A percentile compares a stretch with the other conserved stretches of the same genome.
phyloP scores from a whole-genome alignment of 179 eudicot genomes.

The Dionaea muscipula region DNA sequence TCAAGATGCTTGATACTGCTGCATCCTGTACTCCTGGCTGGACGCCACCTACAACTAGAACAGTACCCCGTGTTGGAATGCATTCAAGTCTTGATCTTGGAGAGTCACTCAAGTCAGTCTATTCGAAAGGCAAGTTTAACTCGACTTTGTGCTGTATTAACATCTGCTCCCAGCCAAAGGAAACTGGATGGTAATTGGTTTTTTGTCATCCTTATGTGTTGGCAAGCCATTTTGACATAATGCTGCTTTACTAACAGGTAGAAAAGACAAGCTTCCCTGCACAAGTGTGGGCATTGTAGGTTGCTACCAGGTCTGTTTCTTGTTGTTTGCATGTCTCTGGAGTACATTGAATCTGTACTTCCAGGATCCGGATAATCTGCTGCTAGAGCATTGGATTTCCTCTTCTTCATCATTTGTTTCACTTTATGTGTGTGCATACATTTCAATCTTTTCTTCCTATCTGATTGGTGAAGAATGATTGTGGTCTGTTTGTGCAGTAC shows the following conservation, averaged over 20 bases:
- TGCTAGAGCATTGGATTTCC: too few species aligned
- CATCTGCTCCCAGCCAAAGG: neutral
- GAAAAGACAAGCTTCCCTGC: neutral
- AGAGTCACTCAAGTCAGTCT: slow-evolving; percentile 8
- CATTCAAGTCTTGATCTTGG: slow-evolving; percentile 11
- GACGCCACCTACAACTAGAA: slow-evolving; percentile 14
- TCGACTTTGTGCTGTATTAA: neutral
- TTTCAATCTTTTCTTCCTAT: too few species aligned
- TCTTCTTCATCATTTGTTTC: too few species aligned
- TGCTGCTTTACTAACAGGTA: slow-evolving; percentile 13
- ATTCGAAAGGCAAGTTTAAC: slow-evolving; percentile 27
- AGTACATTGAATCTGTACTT: too few species aligned
- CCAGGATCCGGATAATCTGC: too few species aligned
- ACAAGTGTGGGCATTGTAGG: neutral
- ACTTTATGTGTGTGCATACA: too few species aligned
- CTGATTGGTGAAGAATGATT: too few species aligned
- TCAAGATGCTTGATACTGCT: slow-evolving; percentile 2
- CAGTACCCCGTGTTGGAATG: slow-evolving; percentile 7
- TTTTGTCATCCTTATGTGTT: neutral
- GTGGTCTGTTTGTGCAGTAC: too few species aligned
- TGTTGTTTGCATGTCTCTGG: too few species aligned
- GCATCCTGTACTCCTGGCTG: slow-evolving; percentile 11
- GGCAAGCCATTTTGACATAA: slow-evolving; percentile 3
- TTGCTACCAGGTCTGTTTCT: too few species aligned
- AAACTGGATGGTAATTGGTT: neutral